These are phyloP conservation scores for Cyclotella cryptica DNA, from an alignment of 108 stramenopile genomes.

Conservation along the genomic window DNA sequence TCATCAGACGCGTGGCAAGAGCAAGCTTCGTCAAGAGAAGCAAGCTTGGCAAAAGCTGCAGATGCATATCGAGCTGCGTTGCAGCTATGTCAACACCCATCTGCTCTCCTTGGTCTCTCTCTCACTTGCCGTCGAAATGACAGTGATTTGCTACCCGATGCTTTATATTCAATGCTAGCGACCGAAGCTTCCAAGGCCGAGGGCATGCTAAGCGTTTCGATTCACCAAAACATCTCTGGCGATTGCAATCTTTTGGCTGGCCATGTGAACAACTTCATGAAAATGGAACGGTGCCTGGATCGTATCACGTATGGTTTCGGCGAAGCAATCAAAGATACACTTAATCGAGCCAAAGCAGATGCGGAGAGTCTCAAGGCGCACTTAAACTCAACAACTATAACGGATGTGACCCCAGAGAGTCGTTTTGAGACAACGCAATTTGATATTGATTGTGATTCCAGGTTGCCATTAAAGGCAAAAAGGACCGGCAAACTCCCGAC, in stretches of 20 bases:
- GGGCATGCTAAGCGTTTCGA: slow-evolving; percentile 19
- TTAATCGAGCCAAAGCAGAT: neutral
- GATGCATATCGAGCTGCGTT: slow-evolving; percentile 76
- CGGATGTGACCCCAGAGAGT: neutral
- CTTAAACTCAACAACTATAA: neutral
- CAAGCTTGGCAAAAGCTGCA: slow-evolving; percentile 54
- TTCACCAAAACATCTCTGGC: slow-evolving; percentile 41
- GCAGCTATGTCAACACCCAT: slow-evolving; percentile 64
- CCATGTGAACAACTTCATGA: slow-evolving; percentile 30
- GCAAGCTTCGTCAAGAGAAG: slow-evolving; percentile 13
- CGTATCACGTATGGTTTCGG: neutral
- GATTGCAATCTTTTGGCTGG: slow-evolving; percentile 36
- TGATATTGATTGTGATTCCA: slow-evolving; percentile 19
- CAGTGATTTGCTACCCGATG: slow-evolving; percentile 4
- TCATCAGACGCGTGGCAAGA: slow-evolving; percentile 45
- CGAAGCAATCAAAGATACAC: slow-evolving; percentile 1
- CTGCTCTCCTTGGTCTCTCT: slow-evolving; percentile 64
- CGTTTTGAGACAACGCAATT: slow-evolving; percentile 1
- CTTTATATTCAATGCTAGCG: slow-evolving; percentile 30
- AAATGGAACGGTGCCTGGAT: slow-evolving; percentile 28
- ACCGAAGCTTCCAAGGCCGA: slow-evolving; percentile 34
- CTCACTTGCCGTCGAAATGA: slow-evolving; percentile 48
- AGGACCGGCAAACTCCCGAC: neutral
- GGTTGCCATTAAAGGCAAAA: neutral
- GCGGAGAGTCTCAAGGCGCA: neutral